Evolutionary conservation across 2,329 filamentous ascomycete species (phyloP), one percentile per base, ranked within the genome.

Genomic region (Microsporum canis): DNA sequence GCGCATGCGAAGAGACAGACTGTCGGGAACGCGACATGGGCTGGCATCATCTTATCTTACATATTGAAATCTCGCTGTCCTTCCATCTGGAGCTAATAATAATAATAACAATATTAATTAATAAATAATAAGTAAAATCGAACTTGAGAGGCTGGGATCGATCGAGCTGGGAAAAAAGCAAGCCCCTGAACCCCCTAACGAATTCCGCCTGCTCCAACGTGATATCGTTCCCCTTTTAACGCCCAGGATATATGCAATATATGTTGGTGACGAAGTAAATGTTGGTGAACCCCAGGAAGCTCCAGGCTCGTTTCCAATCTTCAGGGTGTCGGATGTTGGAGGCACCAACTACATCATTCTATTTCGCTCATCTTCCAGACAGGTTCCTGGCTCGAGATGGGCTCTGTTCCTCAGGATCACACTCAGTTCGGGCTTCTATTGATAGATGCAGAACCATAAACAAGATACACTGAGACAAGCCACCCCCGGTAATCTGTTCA

Each of bases 1-100:
- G 51, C 45, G 51, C 51, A 55, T 55, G 29, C 51, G 51, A 55
- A 55, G 33, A 55, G 51, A 55, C 51, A 55, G 51, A 55, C 51
- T 55, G 51, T 55, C 51, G 51, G 51, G 51, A 55, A 31, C 31
- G 34, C 33, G 31, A 55, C 51, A 55, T 55, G 51, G 51, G 45
- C 45, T 29, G 23, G 27, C 45, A 29, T 23, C 17, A 23, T 23
- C 17, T 23, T 23, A 51, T 51, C 10, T 12, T 29, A 51, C 45
- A 51, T 43, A 51, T 38, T 36, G 51, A 55, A 55, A 34, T 55
- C 23, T 55, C 31, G 31, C 51, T 55, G 51, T 36, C 51, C 51
- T 55, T 17, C 49, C 51, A 55, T 55, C 51, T 36, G 14, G 23
- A 8, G 51, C 51, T 55, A 55, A 23, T 23, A 23, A 23, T 23